Evolutionary conservation across 495 filamentous ascomycete genomes (phyloP), one percentile per base, ranked within the genome.

Genomic region (Antarctomyces pellizariae): DNA sequence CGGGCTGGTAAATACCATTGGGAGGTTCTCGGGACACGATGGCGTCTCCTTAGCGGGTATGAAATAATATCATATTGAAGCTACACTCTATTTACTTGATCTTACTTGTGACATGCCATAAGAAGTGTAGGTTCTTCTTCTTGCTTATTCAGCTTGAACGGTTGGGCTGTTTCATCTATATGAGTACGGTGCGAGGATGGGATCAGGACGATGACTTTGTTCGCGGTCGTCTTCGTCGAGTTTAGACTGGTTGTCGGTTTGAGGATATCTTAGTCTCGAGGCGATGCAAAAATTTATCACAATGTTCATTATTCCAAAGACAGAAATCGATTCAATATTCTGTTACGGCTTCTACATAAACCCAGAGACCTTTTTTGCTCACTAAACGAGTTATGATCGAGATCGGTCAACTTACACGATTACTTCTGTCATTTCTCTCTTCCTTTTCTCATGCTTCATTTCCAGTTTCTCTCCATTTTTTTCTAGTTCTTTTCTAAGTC

Each of bases 381-480:
- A 7, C 19, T 7, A 22, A 22, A 7, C 7, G 7, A 7, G 19
- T 22, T 11, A 22, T 7, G 11, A 22, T 22, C 19, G 11, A 7
- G 19, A 22, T 22, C 19, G 19, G 7, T 22, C 7, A 7, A 11
- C 19, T 22, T 22, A 11, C 19, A 7, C 19, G 19, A 11, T 7
- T 22, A 22, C 19, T 22, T 22, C 19, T 22, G 11, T 22, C 19
- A 22, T 22, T n/a, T n/a, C n/a, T n/a, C n/a, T n/a, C n/a, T n/a
- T n/a, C n/a, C n/a, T n/a, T n/a, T n/a, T n/a, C n/a, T n/a, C n/a
- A n/a, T n/a, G n/a, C n/a, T n/a, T n/a, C n/a, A n/a, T n/a, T n/a
- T n/a, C n/a, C n/a, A n/a, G n/a, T n/a, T n/a, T n/a, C n/a, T n/a
- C n/a, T n/a, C n/a, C n/a, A n/a, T n/a, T n/a, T n/a, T n/a, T n/a